phyloP scores from a whole-genome alignment of 169 alveolate species.

The Plasmodium vivax region DNA sequence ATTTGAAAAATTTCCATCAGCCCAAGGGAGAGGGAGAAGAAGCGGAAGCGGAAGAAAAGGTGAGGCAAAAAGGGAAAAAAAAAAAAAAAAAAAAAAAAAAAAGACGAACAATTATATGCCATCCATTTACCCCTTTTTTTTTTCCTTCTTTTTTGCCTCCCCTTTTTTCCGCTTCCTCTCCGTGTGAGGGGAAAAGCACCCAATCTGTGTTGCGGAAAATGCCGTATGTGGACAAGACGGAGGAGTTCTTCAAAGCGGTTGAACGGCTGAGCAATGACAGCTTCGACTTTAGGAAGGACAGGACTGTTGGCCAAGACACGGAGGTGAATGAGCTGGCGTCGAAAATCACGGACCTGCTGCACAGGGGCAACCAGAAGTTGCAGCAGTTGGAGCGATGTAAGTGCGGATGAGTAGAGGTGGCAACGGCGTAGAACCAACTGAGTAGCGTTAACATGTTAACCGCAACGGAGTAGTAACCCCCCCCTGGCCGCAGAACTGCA shows the following conservation, averaged over 20 bases:
- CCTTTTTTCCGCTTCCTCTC: background rate
- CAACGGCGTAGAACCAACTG: too few species aligned
- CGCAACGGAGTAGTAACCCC: background rate
- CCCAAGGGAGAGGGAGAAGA: background rate
- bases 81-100: background rate
- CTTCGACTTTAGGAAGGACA: conserved; percentile 29
- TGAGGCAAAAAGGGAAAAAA: too few species aligned
- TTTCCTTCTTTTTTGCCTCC: background rate
- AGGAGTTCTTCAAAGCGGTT: conserved; percentile 53
- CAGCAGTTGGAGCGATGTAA: conserved; percentile 75
- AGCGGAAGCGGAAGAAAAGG: background rate
- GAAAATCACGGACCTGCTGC: conserved; percentile 76
- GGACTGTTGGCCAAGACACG: conserved; percentile 67
- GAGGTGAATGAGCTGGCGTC: conserved; percentile 77
- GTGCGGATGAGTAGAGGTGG: background rate
- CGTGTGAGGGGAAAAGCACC: background rate
- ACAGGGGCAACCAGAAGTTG: conserved; percentile 75
- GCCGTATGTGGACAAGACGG: conserved; percentile 70
- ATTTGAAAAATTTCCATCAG: background rate
- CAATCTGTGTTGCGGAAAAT: conserved; percentile 27
- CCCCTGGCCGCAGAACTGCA: background rate
- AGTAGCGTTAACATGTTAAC: background rate
- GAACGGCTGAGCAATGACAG: conserved; percentile 28
- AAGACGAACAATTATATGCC: background rate
- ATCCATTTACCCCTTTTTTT: background rate